Conservation (phyloP, 257 asterid species). For the Dorcoceras hygrometricum region DNA sequence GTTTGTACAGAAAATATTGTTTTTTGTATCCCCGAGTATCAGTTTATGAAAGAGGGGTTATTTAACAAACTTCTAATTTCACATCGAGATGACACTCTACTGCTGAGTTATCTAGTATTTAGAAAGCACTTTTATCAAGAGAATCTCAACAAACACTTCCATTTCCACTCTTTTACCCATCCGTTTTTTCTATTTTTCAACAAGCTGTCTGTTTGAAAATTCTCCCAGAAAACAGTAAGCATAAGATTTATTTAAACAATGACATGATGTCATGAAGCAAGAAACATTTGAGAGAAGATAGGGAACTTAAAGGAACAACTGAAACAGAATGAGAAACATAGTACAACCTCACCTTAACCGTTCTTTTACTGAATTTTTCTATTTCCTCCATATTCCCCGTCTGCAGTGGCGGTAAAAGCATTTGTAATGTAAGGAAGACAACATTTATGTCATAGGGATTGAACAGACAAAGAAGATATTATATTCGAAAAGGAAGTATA, state of each 20-base stretch:
- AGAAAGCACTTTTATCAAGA: not conserved
- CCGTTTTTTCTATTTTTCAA: not conserved
- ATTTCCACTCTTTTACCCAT: not conserved
- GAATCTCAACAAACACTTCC: not conserved
- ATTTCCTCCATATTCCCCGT: slow-evolving; percentile 81
- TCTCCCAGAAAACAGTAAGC: slow-evolving; percentile 8
- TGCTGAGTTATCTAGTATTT: not conserved
- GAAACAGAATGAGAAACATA: slow-evolving; percentile 8
- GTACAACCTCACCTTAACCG: slow-evolving; percentile 71
- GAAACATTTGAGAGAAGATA: not conserved
- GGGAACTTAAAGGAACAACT: slow-evolving; percentile 13
- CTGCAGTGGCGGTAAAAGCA: slow-evolving; percentile 40
- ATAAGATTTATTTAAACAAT: not conserved
- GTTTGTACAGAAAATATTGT: slow-evolving; percentile 2
- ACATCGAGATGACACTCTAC: not conserved
- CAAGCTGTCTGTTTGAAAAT: not conserved
- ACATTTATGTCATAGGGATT: slow-evolving; percentile 1
- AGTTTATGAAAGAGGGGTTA: slow-evolving; percentile 8
- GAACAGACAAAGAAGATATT: slow-evolving; percentile 1
- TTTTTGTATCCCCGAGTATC: not conserved
- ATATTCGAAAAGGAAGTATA: slow-evolving; percentile 2
- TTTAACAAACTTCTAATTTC: not conserved
- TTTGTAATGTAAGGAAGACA: slow-evolving; percentile 17
- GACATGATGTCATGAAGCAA: not conserved
- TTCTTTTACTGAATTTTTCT: slow-evolving; percentile 94